Evolutionary conservation across 495 filamentous ascomycete species (phyloP), one percentile per base, ranked within the genome.

Genomic region (Xylaria cubensis): DNA sequence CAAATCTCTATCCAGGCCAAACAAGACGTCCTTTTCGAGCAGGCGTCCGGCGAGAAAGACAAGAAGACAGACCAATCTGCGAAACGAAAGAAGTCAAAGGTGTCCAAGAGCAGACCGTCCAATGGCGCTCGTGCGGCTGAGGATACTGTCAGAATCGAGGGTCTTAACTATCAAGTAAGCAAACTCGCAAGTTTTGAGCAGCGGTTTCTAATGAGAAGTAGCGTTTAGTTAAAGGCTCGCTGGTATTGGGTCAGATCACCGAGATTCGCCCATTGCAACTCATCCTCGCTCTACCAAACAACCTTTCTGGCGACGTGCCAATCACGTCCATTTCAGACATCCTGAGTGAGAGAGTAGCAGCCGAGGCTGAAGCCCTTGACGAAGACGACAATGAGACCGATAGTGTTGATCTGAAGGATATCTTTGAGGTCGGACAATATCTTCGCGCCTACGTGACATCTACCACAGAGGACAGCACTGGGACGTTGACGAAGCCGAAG

Each of bases 1-100:
- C 93, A 98, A 81, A 97, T 99, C 75, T 92, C 96, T 76, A 93
- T 96, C 72, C 92, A 98, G 81, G 96, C 96, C 39, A 94, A 90
- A 74, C 89, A 91, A 76, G 96, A 99, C 86, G 95, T 95, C 32
- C 85, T 98, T 10, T 98, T 98, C 77, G 96, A 98, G 83, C 90
- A 97, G 74, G 88, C 90, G 69, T 87, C 88, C 17, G 82, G 84
- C 32, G 76, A 77, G 68, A 74, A 74, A 7, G 74, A 73, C 21
- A 75, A 86, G 80, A 82, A 84, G 78, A 24, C 76, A 72, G 74
- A 83, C 76, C 73, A 76, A 85, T 86, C 58, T 71, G 84, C 73
- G 77, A 89, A 75, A 83, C 89, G 82, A 82, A 89, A 78, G 81
- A 84, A 74, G 73, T 79, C 75, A 66, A 88, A 84, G 51, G 76